Evolutionary conservation across 352 stramenopile genomes (phyloP), one percentile per base, ranked within the genome.

Genomic region (Globisporangium acanthophoron): DNA sequence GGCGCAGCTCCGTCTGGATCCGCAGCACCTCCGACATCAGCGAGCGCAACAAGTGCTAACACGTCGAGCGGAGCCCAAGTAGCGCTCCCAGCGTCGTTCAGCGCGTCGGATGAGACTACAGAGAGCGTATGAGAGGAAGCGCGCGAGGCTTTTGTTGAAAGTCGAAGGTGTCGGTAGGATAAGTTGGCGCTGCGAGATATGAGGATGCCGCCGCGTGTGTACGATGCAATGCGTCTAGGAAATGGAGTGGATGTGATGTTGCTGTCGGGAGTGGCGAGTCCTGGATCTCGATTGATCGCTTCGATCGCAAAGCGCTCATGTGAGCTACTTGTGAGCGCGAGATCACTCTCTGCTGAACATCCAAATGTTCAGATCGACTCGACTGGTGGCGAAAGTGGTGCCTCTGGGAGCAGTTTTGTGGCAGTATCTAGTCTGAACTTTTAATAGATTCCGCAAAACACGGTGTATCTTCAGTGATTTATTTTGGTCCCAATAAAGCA

Each of bases 381-480:
- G 33, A 37, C 9, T 37, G 33, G 33, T 37, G 24, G 24, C 24
- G 24, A 27, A 27, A 27, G 24, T 2, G 24, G 24, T 27, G 24
- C 24, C 24, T 27, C 24, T 27, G 24, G 24, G 24, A 27, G 24
- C 24, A 27, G 24, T 27, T 27, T 27, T 27, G 49, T 54, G 49
- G 33, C 49, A 39, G 24, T 21, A 54, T 29, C 49, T 16, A 21
- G 11, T 54, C 49, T 54, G 49, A 54, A 54, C 49, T 54, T 54
- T 43, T 45, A 20, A 15, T 52, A 37, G 33, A 37, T 6, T 37
- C 1, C 6, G 33, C 33, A 37, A 37, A 37, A 37, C 5, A 11
- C 33, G 33, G 33, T 37, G 24, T 27, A 27, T 27, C 24, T 35
- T 27, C 7, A 50, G 20, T 51, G 18, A 51, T n/a, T 33, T 1